Base-by-base conservation (phyloP, 441 rosid species). In the Lepidium campestre region DNA sequence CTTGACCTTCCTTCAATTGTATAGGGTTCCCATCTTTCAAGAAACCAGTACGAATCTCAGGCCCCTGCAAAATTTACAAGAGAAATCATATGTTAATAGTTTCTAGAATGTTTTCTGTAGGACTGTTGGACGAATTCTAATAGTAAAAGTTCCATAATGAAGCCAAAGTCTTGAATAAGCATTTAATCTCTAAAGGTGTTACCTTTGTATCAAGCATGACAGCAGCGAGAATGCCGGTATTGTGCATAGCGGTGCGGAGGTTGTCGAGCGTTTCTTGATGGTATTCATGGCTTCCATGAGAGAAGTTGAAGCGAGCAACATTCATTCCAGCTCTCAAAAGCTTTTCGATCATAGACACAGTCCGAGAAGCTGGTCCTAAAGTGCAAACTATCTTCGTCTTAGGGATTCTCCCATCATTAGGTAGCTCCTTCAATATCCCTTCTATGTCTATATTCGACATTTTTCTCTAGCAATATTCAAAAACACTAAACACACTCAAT, bases 181-280 rank as follows among this genome's bases (percentile, higher is more conserved):
- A 22, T 7, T 2, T 7, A 11, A 31, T 12, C 41, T 13, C 53
- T 31, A 12, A 31, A 65, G 20, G 2, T 60, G 7, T 9, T 18
- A 89, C 97, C 94, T 91, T 91, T 37, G 98, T 91, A 47, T 91
- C 98, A 19, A 91, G 96, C 96, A 91, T 89, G 74, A 91, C 85
- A 46, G 98, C 98, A 29, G 83, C 83, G 27, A 89, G 91, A 66
- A 87, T 83, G 74, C 83, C 86, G 5, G 94, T 85, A 68, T 83
- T 87, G 0, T 77, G 85, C 98, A 89, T 89, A 13, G 98, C 94
- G 13, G 37, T 58, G 36, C 83, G 78, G 79, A 91, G 97, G 66
- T 87, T 89, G 76, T 91, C 47, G 52, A 91, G 76, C 39, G 93
- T 87, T 70, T 79, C 98, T 77, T 86, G 91, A 69, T 89, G 98